Base-by-base conservation (phyloP, 176 grass and related monocot genomes). In the Aegilops bicornis region DNA sequence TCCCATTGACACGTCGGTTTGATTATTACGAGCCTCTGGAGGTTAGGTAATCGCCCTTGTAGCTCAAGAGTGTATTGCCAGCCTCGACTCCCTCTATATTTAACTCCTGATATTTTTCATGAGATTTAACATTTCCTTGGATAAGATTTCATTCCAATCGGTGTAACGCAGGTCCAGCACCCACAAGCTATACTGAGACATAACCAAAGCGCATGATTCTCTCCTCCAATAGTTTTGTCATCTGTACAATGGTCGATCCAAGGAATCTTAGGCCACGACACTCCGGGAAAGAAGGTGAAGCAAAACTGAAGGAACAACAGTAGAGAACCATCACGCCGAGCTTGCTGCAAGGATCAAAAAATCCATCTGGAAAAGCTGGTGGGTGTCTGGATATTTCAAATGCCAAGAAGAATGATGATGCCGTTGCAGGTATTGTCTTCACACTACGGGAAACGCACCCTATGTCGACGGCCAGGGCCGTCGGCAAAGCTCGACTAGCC, bases 371-470 rank as follows among this genome's bases (percentile, higher is more conserved):
- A 30, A 76, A 24, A 42, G 1, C 2, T n/a, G 0, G 0, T 6
- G 54, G 24, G 1, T 3, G 13, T 2, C 2, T 0, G 0, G 1
- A 4, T 17, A 0, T 9, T 32, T 32, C 24, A 23, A 6, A 22
- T 64, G 25, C 56, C 27, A 78, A 10, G 5, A 78, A 85, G 31
- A 22, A 59, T 10, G 63, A 58, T 2, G 84, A 69, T 4, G 12
- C 9, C 1, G 0, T 0, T 12, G 27, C 64, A 29, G 37, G 6
- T 37, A 13, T 39, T 56, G 22, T 2, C 9, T 39, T 43, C 61
- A n/a, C n/a, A n/a, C n/a, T n/a, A n/a, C n/a, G n/a, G n/a, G n/a
- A n/a, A n/a, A n/a, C n/a, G n/a, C n/a, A n/a, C n/a, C n/a, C n/a
- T n/a, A n/a, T n/a, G n/a, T n/a, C n/a, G n/a, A n/a, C n/a, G n/a